Evolutionary conservation across 371 early-diverging fungal genomes (phyloP), one percentile per base, ranked within the genome.

Genomic region (Apophysomyces ossiformis): DNA sequence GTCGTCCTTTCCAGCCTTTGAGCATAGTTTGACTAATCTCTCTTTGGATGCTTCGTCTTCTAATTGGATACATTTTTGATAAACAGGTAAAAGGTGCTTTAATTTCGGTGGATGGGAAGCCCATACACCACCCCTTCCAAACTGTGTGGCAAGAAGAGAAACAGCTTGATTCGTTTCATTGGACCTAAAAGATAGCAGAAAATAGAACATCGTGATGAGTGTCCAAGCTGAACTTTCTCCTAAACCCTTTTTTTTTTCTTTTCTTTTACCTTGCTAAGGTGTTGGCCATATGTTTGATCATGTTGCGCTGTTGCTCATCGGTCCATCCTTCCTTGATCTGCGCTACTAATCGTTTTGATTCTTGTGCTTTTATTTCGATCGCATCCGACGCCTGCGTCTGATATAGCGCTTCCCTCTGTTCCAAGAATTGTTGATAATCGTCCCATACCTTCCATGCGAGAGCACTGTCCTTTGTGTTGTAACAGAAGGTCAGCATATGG

Each of bases 371-470:
- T 60, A 63, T 64, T 60, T 74, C 66, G 44, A 65, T 46, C 7
- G 70, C 32, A 15, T 56, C 57, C 12, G 59, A 36, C 44, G 44
- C 59, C 58, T 37, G 47, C 50, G 37, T 35, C 47, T 73, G 73
- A 63, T 75, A 50, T 7, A 37, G 41, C 7, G 46, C 36, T 5
- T n/a, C 13, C 35, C 71, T 71, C 15, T 63, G 54, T 61, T 84
- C 83, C 50, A 81, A 64, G 67, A 78, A 82, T 2, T 77, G 74
- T 65, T 86, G 67, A 70, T 85, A 80, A 66, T 78, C 80, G 35
- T 78, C 72, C 87, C 87, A 89, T 15, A 87, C 76, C n/a, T 78
- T 77, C 66, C 84, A 82, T 12, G 84, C 83, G 9, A 85, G 63
- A 2, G 71, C 68, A 2, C 72, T 60, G 58, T 84, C 71, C 60